Evolutionary conservation across 2,329 filamentous ascomycete species (phyloP).

Genomic region (Cytospora schulzeri): DNA sequence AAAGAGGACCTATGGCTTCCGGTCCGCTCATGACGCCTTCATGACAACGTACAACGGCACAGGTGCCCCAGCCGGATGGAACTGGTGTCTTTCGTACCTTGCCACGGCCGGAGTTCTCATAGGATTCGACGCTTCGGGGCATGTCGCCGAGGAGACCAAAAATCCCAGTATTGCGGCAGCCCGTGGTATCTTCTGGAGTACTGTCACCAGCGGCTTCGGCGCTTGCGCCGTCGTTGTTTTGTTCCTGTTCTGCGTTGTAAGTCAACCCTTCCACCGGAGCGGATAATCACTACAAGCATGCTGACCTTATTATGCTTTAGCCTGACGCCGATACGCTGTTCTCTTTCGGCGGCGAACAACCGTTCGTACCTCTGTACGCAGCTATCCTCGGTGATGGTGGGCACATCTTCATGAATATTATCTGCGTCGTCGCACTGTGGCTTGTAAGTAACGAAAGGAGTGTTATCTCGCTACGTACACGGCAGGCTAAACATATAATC

Average conservation of each 20-base stretch:
- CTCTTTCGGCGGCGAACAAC: slow-evolving; percentile 56
- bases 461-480: background rate
- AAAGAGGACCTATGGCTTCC: slow-evolving; percentile 57
- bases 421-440: slow-evolving; percentile 53
- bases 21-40: slow-evolving; percentile 60
- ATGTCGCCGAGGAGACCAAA: slow-evolving; percentile 64
- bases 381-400: slow-evolving; percentile 56
- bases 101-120: slow-evolving; percentile 63
- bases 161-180: slow-evolving; percentile 59
- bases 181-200: slow-evolving; percentile 62
- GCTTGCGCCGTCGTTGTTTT: slow-evolving; percentile 59
- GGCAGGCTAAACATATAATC: background rate
- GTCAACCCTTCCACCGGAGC: slow-evolving; percentile 25
- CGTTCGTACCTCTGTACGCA: slow-evolving; percentile 61
- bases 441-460: slow-evolving; percentile 44
- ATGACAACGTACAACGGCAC: slow-evolving; percentile 62
- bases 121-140: slow-evolving; percentile 62
- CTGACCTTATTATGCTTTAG: slow-evolving; percentile 32
- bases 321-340: slow-evolving; percentile 56
- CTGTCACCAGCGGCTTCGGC: slow-evolving; percentile 57
- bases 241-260: slow-evolving; percentile 59
- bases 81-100: slow-evolving; percentile 64
- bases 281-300: too few relatives aligned
- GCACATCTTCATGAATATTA: slow-evolving; percentile 63
- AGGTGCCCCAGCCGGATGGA: slow-evolving; percentile 59